Base-by-base conservation (phyloP, 23 red algal genomes). In the Gracilaria gracilis region DNA sequence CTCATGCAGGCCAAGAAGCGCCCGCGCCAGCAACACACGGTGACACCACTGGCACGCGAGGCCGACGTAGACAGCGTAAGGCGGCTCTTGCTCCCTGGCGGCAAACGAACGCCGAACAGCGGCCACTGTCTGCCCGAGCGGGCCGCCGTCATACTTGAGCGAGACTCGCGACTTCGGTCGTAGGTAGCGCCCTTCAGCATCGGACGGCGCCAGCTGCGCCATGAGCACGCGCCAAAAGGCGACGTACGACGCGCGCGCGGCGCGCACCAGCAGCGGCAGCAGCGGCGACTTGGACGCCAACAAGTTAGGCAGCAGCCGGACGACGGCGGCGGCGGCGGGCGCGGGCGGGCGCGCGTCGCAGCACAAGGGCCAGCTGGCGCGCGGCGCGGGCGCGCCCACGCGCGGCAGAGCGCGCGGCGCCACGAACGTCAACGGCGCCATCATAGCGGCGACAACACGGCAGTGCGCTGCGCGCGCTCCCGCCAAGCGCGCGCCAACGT, bases 41-140 rank as follows among this genome's bases (percentile, higher is more conserved):
- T 99, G 97, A 75, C 97, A 99, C 92, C 96, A 98, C 28, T 82
- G 96, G 81, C 94, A 96, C 44, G 86, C 91, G 31, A 70, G 57
- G 53, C 97, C 97, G 1, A 88, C 90, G 84, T 96, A 99, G 15
- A 99, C 61, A 1, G 79, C 80, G 49, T 88, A 95, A n/a, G 79
- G 89, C 11, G 79, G 79, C 62, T 81, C 44, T 0, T 58, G 6
- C 9, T 57, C 4, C 0, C 67, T 35, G 5, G 67, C 67, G 23
- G 38, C 17, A 44, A 73, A 73, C 38, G 67, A 73, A 4, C 67
- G 67, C 33, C 35, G 6, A 0, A 73, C 67, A 4, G 54, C 47
- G 76, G 33, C 54, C 35, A 81, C 76, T 2, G 76, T 58, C 49
- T 55, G 37, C 7, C 47, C 76, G 34, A 19, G 3, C 8, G 67